Evolutionary conservation across 2,329 filamentous ascomycete genomes (phyloP).

Genomic region (Ustilaginoidea virens): DNA sequence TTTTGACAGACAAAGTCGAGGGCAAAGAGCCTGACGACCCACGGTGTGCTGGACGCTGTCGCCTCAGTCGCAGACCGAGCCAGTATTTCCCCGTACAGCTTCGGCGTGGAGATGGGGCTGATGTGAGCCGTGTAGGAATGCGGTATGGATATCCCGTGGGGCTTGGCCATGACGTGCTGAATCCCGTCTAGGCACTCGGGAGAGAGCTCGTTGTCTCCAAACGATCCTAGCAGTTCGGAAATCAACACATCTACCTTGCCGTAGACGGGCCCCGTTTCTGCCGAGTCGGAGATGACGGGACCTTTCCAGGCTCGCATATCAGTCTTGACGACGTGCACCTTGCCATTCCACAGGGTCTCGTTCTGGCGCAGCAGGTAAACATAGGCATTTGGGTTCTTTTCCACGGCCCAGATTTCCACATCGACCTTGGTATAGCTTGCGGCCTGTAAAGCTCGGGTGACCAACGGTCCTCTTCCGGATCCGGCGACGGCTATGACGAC

Average conservation of each 20-base stretch:
- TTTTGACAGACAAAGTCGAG: conserved; percentile 68
- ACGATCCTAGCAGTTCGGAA: conserved; percentile 86
- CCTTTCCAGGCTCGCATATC: conserved; percentile 97
- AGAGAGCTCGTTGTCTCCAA: conserved; percentile 92
- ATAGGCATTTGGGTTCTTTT: conserved; percentile 97
- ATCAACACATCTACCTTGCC: conserved; percentile 80
- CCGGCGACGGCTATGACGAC: conserved; percentile 87
- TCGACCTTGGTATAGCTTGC: conserved; percentile 60
- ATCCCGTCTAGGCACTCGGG: conserved; percentile 95
- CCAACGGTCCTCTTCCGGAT: conserved; percentile 80
- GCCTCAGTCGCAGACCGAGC: conserved; percentile 44
- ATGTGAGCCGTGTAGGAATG: conserved; percentile 85
- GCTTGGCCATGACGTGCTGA: conserved; percentile 66
- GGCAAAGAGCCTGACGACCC: conserved; percentile 84
- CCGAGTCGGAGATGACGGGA: conserved; percentile 36
- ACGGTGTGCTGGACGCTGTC: conserved; percentile 75
- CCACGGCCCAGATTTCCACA: conserved; percentile 80
- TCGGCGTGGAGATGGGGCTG: conserved; percentile 80
- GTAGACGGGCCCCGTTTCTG: conserved; percentile 29
- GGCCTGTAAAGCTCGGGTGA: conserved; percentile 72
- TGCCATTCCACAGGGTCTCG: conserved; percentile 59
- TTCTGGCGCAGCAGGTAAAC: conserved; percentile 85
- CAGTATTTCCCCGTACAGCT: conserved; percentile 67
- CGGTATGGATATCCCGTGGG: conserved; percentile 84
- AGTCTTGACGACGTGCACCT: conserved; percentile 79